These are phyloP conservation scores for Candida xyloterini DNA, from an alignment of 805 yeast genomes.

Conservation along the genomic window DNA sequence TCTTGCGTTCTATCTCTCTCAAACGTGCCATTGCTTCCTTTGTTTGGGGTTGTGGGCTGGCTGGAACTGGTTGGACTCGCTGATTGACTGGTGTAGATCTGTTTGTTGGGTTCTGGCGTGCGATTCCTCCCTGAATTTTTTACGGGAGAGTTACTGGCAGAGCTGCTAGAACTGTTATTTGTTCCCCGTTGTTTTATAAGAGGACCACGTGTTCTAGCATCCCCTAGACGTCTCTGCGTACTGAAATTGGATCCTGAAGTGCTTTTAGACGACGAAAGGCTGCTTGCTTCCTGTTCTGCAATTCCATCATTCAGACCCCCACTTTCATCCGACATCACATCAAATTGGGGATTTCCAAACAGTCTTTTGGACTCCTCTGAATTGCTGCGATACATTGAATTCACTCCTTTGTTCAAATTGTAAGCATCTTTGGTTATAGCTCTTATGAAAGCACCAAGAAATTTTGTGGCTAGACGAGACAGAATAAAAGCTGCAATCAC, in stretches of 20 bases:
- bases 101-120: constrained; percentile 11
- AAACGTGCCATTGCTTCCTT: constrained; percentile 7
- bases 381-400: constrained; percentile 23
- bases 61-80: constrained; percentile 10
- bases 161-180: constrained; percentile 7
- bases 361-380: constrained; percentile 11
- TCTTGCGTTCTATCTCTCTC: constrained; percentile 10
- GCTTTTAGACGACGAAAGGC: constrained; percentile 5
- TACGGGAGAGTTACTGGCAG: constrained; percentile 6
- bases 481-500: constrained; percentile 14
- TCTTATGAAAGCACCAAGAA: constrained; percentile 14
- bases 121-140: constrained; percentile 23
- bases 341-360: constrained; percentile 22
- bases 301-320: constrained; percentile 27
- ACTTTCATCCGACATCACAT: constrained; percentile 21
- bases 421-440: constrained; percentile 25
- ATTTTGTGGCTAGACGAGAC: constrained; percentile 14
- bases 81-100: constrained; percentile 5
- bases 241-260: constrained; percentile 8
- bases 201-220: background rate
- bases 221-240: constrained; percentile 7
- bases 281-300: constrained; percentile 17
- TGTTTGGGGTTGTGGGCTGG: constrained; percentile 13
- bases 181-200: constrained; percentile 1
- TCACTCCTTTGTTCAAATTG: constrained; percentile 24